A percentile compares a stretch with the other conserved stretches of the same genome.
Conservation (phyloP, 2,329 filamentous ascomycete species). For the Penicillium sp. region DNA sequence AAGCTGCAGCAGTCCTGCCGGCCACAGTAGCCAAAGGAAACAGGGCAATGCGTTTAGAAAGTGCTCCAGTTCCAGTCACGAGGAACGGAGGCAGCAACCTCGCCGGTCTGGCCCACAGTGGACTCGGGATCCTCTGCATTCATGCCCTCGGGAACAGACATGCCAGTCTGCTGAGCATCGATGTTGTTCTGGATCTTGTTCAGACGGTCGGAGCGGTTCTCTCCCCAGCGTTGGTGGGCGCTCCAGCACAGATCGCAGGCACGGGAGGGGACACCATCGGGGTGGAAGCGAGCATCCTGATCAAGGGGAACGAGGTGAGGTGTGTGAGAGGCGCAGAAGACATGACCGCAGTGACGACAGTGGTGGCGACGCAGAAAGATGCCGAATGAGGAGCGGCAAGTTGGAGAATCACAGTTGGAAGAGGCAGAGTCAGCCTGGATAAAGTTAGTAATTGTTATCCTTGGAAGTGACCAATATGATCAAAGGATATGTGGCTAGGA, state of each 20-base stretch:
- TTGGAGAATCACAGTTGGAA: conserved; percentile 56
- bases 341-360: conserved; percentile 65
- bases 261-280: conserved; percentile 55
- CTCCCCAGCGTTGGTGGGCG: conserved; percentile 59
- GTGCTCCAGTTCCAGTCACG: conserved; percentile 64
- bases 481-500: background rate
- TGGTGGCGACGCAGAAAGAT: conserved; percentile 65
- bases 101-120: conserved; percentile 31
- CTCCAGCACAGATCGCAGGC: conserved; percentile 62
- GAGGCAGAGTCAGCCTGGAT: conserved; percentile 59
- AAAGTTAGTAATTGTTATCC: conserved; percentile 16
- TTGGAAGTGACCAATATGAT: background rate
- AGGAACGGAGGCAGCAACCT: conserved; percentile 56
- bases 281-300: conserved; percentile 64
- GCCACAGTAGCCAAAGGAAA: conserved; percentile 8
- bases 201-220: conserved; percentile 47
- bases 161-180: conserved; percentile 27
- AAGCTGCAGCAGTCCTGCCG: conserved; percentile 20
- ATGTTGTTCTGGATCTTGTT: conserved; percentile 51
- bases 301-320: conserved; percentile 59
- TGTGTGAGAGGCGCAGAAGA: conserved; percentile 63
- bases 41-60: conserved; percentile 45
- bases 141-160: conserved; percentile 25
- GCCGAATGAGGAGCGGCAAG: conserved; percentile 60
- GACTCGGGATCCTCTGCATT: conserved; percentile 22